These are phyloP conservation scores for Phaeotremella fagi DNA, from an alignment of 768 basidiomycete genomes.

Conservation along the genomic window DNA sequence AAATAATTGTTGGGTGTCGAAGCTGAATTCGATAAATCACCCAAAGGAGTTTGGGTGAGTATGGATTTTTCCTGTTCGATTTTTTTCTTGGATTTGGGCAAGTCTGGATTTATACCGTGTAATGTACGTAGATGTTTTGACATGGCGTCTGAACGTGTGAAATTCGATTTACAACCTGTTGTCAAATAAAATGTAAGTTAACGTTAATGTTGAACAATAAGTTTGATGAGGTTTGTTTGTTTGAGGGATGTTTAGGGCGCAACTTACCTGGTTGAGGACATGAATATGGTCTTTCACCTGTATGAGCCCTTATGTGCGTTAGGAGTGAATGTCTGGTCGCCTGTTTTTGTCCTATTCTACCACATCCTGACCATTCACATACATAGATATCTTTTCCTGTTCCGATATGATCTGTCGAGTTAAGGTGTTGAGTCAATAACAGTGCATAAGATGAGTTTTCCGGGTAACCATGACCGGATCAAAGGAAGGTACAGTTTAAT, in stretches of 20 bases:
- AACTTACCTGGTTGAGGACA: conserved; percentile 70
- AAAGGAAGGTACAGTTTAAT: too few relatives aligned
- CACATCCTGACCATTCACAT: conserved; percentile 84
- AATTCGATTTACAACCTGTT: conserved; percentile 87
- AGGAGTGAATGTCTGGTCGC: conserved; percentile 85
- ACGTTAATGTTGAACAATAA: neutral
- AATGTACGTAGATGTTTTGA: conserved; percentile 83
- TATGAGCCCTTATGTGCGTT: conserved; percentile 85
- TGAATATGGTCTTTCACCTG: conserved; percentile 87
- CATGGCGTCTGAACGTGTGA: conserved; percentile 89
- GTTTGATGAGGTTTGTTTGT: neutral
- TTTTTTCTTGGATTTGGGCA: conserved; percentile 51
- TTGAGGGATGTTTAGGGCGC: neutral
- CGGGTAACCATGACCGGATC: too few relatives aligned
- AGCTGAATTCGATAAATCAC: neutral
- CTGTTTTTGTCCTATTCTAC: conserved; percentile 72
- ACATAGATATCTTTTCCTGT: conserved; percentile 77
- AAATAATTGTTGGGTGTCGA: conserved; percentile 2
- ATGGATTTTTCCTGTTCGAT: conserved; percentile 1
- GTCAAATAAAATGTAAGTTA: neutral
- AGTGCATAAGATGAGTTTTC: too few relatives aligned
- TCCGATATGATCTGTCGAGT: conserved; percentile 79
- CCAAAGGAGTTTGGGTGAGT: neutral
- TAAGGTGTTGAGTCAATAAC: too few relatives aligned
- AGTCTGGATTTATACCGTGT: conserved; percentile 70